Evolutionary conservation across 2,329 filamentous ascomycete genomes (phyloP).

Genomic region (Cladosporium sphaerospermum): DNA sequence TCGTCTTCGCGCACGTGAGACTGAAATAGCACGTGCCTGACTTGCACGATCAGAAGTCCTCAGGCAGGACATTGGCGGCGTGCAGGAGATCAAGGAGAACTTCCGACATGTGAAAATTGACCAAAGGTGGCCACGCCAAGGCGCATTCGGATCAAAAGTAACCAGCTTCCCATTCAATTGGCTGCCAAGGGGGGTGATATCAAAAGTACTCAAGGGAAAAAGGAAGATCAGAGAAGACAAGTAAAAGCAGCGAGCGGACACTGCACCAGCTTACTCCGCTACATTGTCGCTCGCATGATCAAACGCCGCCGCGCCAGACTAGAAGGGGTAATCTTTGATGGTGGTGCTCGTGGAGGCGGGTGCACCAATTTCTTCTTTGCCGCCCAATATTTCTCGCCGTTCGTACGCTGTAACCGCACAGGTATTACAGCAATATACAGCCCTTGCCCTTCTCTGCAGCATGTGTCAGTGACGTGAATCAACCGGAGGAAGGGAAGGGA

Average conservation of each 20-base stretch:
- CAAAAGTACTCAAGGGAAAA: constrained; percentile 9
- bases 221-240: constrained; percentile 8
- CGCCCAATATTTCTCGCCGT: too few species aligned
- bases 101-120: too few species aligned
- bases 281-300: neutral
- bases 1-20: too few species aligned
- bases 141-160: neutral
- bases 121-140: too few species aligned
- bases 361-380: neutral
- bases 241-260: constrained; percentile 6
- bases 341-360: neutral
- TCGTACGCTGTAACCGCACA: too few species aligned
- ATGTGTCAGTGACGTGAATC: neutral
- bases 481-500: neutral
- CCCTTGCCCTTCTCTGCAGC: constrained; percentile 27
- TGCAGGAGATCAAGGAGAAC: too few species aligned
- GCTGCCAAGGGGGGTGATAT: constrained; percentile 8
- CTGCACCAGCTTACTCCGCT: constrained; percentile 3
- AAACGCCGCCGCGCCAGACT: constrained; percentile 10
- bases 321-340: constrained; percentile 11
- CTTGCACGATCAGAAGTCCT: too few species aligned
- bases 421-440: constrained; percentile 26
- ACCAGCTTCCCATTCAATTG: constrained; percentile 10
- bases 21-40: too few species aligned
- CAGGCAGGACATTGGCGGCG: too few species aligned